Base-by-base conservation (phyloP, 2,329 filamentous ascomycete species). In the Cercospora sp. region DNA sequence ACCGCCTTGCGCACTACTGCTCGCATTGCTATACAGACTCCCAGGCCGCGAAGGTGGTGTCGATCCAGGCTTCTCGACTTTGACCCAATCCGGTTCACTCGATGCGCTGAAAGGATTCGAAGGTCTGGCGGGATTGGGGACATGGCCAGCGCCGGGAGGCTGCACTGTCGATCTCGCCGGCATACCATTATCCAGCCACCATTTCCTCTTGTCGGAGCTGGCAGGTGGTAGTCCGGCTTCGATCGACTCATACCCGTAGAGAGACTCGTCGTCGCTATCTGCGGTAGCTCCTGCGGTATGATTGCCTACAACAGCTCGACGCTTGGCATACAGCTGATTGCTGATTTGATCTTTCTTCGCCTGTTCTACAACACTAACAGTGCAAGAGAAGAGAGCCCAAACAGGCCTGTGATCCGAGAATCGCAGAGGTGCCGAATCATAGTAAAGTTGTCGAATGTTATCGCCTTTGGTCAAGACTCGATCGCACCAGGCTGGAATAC, bases 341-440 rank as follows among this genome's bases (percentile, higher is more conserved):
- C 90, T 91, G 58, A 98, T 88, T 3, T 83, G 80, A 69, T 94
- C 90, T 72, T 92, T 93, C 63, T 85, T 82, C 26, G 80, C 81
- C 77, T 97, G 92, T 72, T 99, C 87, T 10, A 98, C 83, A 55
- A 95, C 89, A 72, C 85, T 94, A 63, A 98, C 90, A 1, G 85
- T 87, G 79, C 94, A 96, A 72, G 93, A 87, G 76, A 99, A 99
- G 0, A 89, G 88, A 12, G 93, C 94, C 80, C 92, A 97, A 0
- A 99, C 94, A 1, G 95, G 95, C n/a, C 94, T 87, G 79, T 99
- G 95, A 76, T 99, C 95, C 0, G 95, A 99, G 78, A 98, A 97
- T 12, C 86, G 87, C 39, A 99, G 83, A 31, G 92, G 89, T 3
- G 94, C 93, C 63, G 87, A 90, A 75, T 92, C 87, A 79, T 99